A percentile compares a stretch with the other conserved stretches of the same genome.
These are phyloP conservation scores for Globisporangium recalcitrans DNA, from an alignment of 352 stramenopile genomes.

Conservation along the genomic window DNA sequence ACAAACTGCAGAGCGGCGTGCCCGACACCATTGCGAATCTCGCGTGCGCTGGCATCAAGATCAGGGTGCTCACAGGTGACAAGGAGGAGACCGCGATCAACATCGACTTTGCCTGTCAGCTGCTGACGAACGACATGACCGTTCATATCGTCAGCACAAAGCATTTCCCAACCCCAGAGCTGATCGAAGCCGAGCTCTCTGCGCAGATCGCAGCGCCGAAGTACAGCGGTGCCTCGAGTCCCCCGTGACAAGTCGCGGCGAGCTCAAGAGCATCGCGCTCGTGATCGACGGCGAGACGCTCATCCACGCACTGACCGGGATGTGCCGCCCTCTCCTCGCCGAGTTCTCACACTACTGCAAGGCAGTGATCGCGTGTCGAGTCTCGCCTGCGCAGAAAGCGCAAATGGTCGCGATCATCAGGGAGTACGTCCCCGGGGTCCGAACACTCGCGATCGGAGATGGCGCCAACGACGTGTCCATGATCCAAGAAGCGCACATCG, in stretches of 20 bases:
- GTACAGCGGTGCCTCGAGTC: constrained; percentile 46
- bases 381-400: constrained; percentile 85
- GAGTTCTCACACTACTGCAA: constrained; percentile 80
- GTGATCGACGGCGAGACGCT: constrained; percentile 82
- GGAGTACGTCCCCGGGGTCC: constrained; percentile 55
- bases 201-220: constrained; percentile 41
- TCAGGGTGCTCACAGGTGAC: constrained; percentile 94
- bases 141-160: constrained; percentile 64
- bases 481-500: constrained; percentile 91
- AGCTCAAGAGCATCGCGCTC: constrained; percentile 56
- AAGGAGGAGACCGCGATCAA: constrained; percentile 95
- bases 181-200: constrained; percentile 43
- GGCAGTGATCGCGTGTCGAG: constrained; percentile 83
- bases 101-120: constrained; percentile 88
- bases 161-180: constrained; percentile 38
- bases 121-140: constrained; percentile 83
- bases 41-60: constrained; percentile 83
- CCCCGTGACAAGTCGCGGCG: constrained; percentile 30
- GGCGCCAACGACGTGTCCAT: constrained; percentile 95
- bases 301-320: constrained; percentile 39
- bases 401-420: constrained; percentile 83
- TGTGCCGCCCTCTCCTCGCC: constrained; percentile 41
- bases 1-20: constrained; percentile 90
- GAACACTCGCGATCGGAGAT: constrained; percentile 89
- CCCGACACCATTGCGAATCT: constrained; percentile 85